Conservation (phyloP, 257 asterid species). For the Ilex aquifolium region DNA sequence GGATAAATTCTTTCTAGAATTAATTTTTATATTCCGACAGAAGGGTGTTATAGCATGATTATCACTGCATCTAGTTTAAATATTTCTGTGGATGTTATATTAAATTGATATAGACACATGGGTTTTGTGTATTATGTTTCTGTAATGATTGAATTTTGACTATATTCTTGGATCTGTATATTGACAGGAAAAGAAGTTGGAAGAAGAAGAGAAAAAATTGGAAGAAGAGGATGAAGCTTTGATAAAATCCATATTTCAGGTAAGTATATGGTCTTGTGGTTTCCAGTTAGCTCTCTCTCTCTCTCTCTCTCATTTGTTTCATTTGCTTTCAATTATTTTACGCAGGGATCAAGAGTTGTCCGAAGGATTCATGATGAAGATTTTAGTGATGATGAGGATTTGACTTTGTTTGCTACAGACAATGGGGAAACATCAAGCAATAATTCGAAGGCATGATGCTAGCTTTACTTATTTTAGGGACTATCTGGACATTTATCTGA, state of each 20-base stretch:
- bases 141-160: neutral
- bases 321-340: constrained; percentile 6
- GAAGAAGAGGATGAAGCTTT: constrained; percentile 79
- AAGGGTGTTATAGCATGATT: neutral
- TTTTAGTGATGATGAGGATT: constrained; percentile 37
- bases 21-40: neutral
- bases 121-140: neutral
- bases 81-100: neutral
- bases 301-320: neutral
- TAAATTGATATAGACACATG: neutral
- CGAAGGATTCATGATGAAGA: constrained; percentile 54
- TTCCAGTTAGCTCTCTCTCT: neutral
- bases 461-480: too few relatives aligned
- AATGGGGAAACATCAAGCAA: constrained; percentile 26
- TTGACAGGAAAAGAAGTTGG: neutral
- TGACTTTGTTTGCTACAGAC: constrained; percentile 14
- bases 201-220: constrained; percentile 41
- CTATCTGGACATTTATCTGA: neutral
- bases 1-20: neutral
- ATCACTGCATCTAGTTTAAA: neutral
- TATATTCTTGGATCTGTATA: constrained; percentile 3
- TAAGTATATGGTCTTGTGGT: constrained; percentile 12
- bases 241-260: constrained; percentile 53
- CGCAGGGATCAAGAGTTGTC: constrained; percentile 45
- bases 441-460: constrained; percentile 29